phyloP scores from a whole-genome alignment of 352 stramenopile species.

The Globisporangium iwayamae region DNA sequence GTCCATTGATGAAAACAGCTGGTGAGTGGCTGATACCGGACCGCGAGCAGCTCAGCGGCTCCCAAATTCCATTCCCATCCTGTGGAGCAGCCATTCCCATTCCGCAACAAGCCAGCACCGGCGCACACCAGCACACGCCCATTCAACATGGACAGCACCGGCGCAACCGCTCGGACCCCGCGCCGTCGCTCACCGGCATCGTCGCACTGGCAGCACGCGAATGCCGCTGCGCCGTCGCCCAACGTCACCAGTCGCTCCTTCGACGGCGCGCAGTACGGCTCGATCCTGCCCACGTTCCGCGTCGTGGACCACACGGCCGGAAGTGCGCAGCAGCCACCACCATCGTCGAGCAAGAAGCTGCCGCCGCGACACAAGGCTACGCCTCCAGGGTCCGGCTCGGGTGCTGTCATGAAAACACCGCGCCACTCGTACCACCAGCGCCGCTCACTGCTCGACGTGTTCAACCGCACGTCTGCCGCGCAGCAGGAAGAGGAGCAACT shows the following conservation, averaged over 20 bases:
- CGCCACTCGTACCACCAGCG: slow-evolving; percentile 49
- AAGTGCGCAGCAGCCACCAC: neutral
- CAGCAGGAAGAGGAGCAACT: slow-evolving; percentile 15
- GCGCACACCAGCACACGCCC: neutral
- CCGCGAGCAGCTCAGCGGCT: neutral
- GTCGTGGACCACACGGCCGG: slow-evolving; percentile 1
- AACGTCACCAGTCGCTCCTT: slow-evolving; percentile 26
- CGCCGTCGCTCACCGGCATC: slow-evolving; percentile 34
- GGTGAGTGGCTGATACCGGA: neutral
- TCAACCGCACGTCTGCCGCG: slow-evolving; percentile 5
- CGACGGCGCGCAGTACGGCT: slow-evolving; percentile 27
- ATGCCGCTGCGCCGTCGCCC: slow-evolving; percentile 23
- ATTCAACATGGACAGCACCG: slow-evolving; percentile 69
- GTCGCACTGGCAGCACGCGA: slow-evolving; percentile 16
- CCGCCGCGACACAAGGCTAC: slow-evolving; percentile 11
- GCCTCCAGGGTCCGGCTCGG: neutral
- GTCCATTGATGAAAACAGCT: neutral
- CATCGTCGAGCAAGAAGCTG: slow-evolving; percentile 2
- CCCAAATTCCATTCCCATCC: neutral
- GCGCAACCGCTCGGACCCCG: slow-evolving; percentile 70
- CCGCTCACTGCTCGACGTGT: slow-evolving; percentile 12
- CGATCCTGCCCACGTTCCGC: slow-evolving; percentile 17
- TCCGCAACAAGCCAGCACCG: neutral
- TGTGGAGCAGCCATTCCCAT: neutral
- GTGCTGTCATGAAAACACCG: slow-evolving; percentile 37